Percentiles rank a stretch among this genome's conserved stretches.
Conservation (phyloP, 2,329 filamentous ascomycete genomes). For the Fusarium sterilihyphosum region DNA sequence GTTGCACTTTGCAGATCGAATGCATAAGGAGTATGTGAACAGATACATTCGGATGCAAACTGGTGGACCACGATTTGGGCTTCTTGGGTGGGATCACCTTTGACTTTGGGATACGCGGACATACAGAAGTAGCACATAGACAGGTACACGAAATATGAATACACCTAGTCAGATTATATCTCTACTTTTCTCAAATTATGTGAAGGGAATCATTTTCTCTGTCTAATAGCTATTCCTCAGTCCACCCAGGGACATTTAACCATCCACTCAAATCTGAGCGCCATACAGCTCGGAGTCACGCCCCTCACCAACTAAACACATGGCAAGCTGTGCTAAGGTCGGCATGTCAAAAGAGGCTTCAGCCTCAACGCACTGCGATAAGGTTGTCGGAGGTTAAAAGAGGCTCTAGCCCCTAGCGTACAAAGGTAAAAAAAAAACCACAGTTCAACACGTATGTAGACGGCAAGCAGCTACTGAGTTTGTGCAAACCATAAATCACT, state of each 20-base stretch:
- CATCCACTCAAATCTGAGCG: too few relatives aligned
- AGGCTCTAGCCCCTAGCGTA: too few relatives aligned
- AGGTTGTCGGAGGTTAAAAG: too few relatives aligned
- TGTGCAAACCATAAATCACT: not conserved
- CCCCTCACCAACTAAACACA: too few relatives aligned
- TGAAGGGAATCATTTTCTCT: too few relatives aligned
- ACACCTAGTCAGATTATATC: rapidly evolving
- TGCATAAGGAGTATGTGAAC: rapidly evolving
- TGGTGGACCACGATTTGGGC: too few relatives aligned
- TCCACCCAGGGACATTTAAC: rapidly evolving
- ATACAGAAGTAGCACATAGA: too few relatives aligned
- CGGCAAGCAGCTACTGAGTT: not conserved
- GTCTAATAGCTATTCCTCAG: too few relatives aligned
- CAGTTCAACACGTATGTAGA: not conserved
- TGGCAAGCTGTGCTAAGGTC: not conserved
- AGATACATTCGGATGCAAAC: too few relatives aligned
- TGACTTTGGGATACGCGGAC: not conserved
- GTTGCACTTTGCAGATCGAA: not conserved
- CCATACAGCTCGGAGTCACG: too few relatives aligned
- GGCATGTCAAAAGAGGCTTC: not conserved
- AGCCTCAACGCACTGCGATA: not conserved
- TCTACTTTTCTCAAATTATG: rapidly evolving
- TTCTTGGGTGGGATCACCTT: not conserved
- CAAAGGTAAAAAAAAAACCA: rapidly evolving
- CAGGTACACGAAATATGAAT: too few relatives aligned